phyloP scores from a whole-genome alignment of 768 basidiomycete species.

The Naganishia antarctica region DNA sequence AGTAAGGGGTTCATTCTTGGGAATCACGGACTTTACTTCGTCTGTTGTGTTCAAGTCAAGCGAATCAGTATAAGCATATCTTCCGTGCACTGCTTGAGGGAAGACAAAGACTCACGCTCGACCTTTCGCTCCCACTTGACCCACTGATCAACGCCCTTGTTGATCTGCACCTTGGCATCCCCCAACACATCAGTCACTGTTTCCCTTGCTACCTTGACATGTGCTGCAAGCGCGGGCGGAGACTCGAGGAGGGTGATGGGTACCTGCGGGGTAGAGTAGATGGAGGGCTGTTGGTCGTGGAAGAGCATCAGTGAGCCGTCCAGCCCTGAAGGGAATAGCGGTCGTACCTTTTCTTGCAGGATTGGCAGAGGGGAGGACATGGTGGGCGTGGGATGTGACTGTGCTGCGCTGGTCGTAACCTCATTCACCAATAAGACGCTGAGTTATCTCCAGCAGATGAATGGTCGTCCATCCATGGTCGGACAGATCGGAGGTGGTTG shows the following conservation, averaged over 20 bases:
- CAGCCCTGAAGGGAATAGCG: background rate
- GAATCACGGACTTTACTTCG: constrained; percentile 74
- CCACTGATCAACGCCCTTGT: constrained; percentile 72
- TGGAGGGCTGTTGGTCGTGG: constrained; percentile 60
- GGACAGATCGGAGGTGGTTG: too few species aligned
- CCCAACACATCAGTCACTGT: constrained; percentile 58
- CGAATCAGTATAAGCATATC: too few species aligned
- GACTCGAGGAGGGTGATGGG: constrained; percentile 69
- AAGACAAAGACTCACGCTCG: constrained; percentile 59
- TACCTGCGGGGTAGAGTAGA: constrained; percentile 65
- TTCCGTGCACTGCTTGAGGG: too few species aligned
- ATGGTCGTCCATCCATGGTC: too few species aligned
- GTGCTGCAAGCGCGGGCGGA: constrained; percentile 67
- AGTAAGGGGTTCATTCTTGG: constrained; percentile 73
- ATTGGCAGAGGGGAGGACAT: background rate
- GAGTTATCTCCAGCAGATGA: too few species aligned
- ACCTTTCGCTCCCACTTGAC: constrained; percentile 77
- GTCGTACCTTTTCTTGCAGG: background rate
- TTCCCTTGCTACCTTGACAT: constrained; percentile 67
- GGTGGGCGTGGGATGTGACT: background rate
- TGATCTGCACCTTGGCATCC: constrained; percentile 63
- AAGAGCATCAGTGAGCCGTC: background rate
- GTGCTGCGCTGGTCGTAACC: too few species aligned
- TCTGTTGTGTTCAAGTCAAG: too few species aligned
- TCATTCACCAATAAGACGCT: too few species aligned